Conservation (phyloP, 495 filamentous ascomycete genomes). For the Daldinia vernicosa region DNA sequence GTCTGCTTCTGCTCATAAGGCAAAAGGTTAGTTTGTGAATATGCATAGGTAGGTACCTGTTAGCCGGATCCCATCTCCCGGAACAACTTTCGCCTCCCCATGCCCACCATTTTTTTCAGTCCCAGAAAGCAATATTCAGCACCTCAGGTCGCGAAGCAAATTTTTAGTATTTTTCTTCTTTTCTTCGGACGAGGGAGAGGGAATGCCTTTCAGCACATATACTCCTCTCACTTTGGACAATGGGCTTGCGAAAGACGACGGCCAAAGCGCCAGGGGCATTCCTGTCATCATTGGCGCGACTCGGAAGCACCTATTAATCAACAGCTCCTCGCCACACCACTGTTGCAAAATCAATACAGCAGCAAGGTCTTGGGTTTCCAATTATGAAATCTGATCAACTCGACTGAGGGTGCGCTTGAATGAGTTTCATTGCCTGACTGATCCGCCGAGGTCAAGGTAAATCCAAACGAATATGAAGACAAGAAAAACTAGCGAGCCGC, state of each 20-base stretch:
- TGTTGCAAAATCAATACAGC: neutral
- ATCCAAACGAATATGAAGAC: slow-evolving; percentile 1
- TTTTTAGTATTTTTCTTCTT: neutral
- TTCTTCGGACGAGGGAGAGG: neutral
- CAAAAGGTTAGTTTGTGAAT: neutral
- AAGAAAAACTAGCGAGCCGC: slow-evolving; percentile 17
- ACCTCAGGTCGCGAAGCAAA: neutral
- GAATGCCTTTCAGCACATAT: neutral
- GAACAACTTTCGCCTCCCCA: slow-evolving; percentile 26
- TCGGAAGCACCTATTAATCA: slow-evolving; percentile 30
- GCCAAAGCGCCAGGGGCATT: neutral
- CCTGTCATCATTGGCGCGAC: neutral
- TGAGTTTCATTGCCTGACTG: slow-evolving; percentile 2
- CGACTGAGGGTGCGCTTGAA: neutral
- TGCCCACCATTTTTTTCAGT: slow-evolving; percentile 19
- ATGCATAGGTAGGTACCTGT: no score
- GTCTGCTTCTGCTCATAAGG: neutral
- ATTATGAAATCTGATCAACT: slow-evolving; percentile 9
- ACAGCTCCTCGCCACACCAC: neutral
- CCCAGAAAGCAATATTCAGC: slow-evolving; percentile 6
- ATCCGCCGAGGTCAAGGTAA: slow-evolving; percentile 6
- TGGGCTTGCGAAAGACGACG: neutral
- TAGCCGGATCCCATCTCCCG: slow-evolving; percentile 15
- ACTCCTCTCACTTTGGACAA: neutral
- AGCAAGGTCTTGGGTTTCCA: neutral